Conservation (phyloP, 2,329 filamentous ascomycete species). For the Nannizziopsis arthrosporioides region DNA sequence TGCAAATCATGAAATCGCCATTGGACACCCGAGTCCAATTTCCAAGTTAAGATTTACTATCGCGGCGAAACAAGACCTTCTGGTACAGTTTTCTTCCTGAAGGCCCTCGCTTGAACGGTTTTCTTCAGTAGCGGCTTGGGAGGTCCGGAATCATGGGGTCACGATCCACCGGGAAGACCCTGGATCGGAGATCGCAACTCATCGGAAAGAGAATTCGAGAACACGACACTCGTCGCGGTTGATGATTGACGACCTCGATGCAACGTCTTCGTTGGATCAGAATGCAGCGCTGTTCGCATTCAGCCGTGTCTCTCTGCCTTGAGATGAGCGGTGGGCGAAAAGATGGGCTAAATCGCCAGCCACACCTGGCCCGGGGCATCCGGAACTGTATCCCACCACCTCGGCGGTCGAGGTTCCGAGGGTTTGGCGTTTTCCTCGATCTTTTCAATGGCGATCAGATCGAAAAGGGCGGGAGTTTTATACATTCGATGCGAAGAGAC, state of each 20-base stretch:
- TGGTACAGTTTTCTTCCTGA: too few species aligned
- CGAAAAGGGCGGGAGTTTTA: too few species aligned
- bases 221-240: neutral
- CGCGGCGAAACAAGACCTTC: too few species aligned
- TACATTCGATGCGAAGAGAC: too few species aligned
- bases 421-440: too few species aligned
- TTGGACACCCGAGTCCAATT: too few species aligned
- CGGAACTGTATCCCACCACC: too few species aligned
- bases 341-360: neutral
- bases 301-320: neutral
- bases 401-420: too few species aligned
- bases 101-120: neutral
- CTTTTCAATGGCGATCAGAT: too few species aligned
- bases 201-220: conserved; percentile 6
- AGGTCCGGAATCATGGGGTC: neutral
- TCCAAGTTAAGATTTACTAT: too few species aligned
- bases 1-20: too few species aligned
- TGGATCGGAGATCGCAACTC: neutral
- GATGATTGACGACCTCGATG: neutral
- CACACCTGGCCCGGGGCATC: too few species aligned
- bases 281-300: neutral
- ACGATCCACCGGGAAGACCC: conserved; percentile 4
- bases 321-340: conserved; percentile 4
- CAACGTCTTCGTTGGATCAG: neutral
- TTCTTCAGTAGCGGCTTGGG: neutral